Evolutionary conservation across 257 asterid species (phyloP).

Genomic region (Avicennia marina): DNA sequence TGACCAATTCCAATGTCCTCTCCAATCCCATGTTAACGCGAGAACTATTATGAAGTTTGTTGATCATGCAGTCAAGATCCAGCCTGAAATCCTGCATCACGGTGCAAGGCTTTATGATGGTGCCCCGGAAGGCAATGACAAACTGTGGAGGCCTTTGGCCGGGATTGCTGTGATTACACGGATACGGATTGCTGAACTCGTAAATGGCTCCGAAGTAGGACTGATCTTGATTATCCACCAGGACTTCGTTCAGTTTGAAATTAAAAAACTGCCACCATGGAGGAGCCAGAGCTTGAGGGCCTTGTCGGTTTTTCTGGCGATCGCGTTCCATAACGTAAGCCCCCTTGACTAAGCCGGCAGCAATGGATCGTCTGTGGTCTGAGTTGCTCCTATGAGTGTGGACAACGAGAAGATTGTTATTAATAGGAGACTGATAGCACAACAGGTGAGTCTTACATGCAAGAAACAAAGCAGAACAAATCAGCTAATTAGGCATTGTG

Average conservation of each 20-base stretch:
- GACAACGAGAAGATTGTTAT: too few relatives aligned
- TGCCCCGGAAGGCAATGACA: constrained; percentile 80
- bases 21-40: constrained; percentile 72
- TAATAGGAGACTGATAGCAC: too few relatives aligned
- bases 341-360: constrained; percentile 86
- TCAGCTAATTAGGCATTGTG: too few relatives aligned
- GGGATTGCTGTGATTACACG: background rate
- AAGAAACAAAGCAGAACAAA: too few relatives aligned
- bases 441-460: too few relatives aligned
- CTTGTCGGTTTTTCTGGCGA: constrained; percentile 68
- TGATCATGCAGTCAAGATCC: constrained; percentile 54
- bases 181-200: constrained; percentile 25
- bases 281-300: constrained; percentile 72
- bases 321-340: constrained; percentile 81
- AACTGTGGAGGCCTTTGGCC: constrained; percentile 30
- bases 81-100: constrained; percentile 63
- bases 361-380: constrained; percentile 58
- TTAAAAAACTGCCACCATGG: constrained; percentile 78
- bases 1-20: constrained; percentile 61
- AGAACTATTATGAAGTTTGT: constrained; percentile 73
- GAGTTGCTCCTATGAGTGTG: constrained; percentile 75
- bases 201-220: constrained; percentile 77
- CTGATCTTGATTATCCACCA: constrained; percentile 68
- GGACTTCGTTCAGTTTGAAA: constrained; percentile 48
- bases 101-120: constrained; percentile 73